phyloP scores from a whole-genome alignment of 306 rosid genomes.

The Dryas drummondii region DNA sequence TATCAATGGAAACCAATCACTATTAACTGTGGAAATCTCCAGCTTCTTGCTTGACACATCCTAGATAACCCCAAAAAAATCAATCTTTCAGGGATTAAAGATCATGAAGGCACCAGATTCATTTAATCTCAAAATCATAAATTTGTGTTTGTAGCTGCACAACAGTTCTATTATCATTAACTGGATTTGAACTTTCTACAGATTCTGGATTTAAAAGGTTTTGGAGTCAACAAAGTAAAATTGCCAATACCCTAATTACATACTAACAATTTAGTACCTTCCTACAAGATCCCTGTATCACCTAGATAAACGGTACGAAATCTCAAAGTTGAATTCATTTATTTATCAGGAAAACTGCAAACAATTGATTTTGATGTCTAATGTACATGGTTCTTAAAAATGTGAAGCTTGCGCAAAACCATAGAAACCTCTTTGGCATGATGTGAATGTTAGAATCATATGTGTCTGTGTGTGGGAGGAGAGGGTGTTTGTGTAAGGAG shows the following conservation, averaged over 20 bases:
- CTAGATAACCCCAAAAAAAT: conserved; percentile 58
- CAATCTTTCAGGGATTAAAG: conserved; percentile 41
- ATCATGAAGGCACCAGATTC: conserved; percentile 25
- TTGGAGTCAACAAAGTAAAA: neutral
- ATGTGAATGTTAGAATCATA: neutral
- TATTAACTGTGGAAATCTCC: conserved; percentile 43
- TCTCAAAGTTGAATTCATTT: neutral
- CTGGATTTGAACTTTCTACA: neutral
- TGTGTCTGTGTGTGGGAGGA: neutral
- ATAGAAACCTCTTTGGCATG: neutral
- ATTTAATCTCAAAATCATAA: conserved; percentile 15
- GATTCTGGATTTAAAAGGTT: neutral
- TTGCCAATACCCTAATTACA: neutral
- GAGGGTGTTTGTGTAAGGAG: neutral
- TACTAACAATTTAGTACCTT: neutral
- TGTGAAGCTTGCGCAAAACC: neutral
- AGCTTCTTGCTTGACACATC: conserved; percentile 52
- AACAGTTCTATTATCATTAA: no score
- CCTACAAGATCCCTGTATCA: neutral
- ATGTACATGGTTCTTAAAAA: neutral
- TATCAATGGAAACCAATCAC: conserved; percentile 59
- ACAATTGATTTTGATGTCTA: neutral
- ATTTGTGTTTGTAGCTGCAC: neutral
- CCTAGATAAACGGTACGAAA: neutral
- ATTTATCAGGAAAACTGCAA: neutral